Evolutionary conservation across 257 asterid species (phyloP).

Genomic region (Solanum habrochaites): DNA sequence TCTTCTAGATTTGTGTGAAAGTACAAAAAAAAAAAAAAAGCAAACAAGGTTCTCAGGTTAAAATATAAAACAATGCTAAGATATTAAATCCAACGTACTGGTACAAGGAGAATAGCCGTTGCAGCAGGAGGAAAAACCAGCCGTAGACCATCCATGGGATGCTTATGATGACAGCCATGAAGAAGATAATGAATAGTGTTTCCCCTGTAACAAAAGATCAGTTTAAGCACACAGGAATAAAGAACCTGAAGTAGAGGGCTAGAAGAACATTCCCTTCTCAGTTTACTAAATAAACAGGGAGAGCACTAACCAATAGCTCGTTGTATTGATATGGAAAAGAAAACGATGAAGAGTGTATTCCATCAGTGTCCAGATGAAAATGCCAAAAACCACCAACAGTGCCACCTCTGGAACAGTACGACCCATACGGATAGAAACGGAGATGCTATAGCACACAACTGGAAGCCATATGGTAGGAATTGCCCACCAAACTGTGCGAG

Average conservation of each 20-base stretch:
- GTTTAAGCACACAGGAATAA: not conserved
- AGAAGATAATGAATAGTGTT: slow-evolving; percentile 66
- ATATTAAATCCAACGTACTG: slow-evolving; percentile 27
- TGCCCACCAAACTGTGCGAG: slow-evolving; percentile 66
- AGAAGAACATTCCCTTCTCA: not conserved
- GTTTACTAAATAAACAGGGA: not conserved
- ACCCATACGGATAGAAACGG: slow-evolving; percentile 23
- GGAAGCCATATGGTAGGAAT: slow-evolving; percentile 71
- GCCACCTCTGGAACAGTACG: slow-evolving; percentile 29
- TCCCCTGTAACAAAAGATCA: slow-evolving; percentile 34
- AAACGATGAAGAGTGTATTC: slow-evolving; percentile 68
- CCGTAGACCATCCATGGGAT: slow-evolving; percentile 80
- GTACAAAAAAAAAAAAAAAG: not conserved
- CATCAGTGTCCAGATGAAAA: slow-evolving; percentile 52
- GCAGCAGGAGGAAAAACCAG: slow-evolving; percentile 90
- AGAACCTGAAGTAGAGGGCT: not conserved
- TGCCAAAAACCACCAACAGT: slow-evolving; percentile 30
- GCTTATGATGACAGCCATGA: slow-evolving; percentile 92
- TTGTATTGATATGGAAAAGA: slow-evolving; percentile 61
- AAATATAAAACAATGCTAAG: not conserved
- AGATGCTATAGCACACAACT: slow-evolving; percentile 34
- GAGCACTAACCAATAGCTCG: slow-evolving; percentile 41
- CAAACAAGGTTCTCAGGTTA: not conserved
- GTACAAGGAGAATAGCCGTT: slow-evolving; percentile 42
- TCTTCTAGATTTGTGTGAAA: not conserved